Evolutionary conservation across 73 alveolate species (phyloP).

Genomic region (Paramecium pentaurelia): DNA sequence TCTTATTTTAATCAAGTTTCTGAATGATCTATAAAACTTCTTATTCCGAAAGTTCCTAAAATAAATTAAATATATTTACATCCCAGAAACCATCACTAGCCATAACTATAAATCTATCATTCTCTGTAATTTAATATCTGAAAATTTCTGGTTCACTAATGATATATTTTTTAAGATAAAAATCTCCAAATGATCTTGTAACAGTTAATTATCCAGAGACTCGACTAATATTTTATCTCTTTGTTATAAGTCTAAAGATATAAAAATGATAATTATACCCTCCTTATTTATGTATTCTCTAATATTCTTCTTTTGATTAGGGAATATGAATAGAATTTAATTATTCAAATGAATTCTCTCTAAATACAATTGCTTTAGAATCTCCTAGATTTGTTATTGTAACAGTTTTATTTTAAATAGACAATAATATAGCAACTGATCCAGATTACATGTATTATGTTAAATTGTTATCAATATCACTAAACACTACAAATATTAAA

Average conservation of each 20-base stretch:
- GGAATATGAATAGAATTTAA: neutral
- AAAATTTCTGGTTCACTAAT: neutral
- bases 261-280: neutral
- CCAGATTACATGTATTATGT: neutral
- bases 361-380: slow-evolving; percentile 7
- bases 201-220: neutral
- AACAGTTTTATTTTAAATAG: slow-evolving; percentile 37
- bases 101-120: slow-evolving; percentile 18
- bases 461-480: neutral
- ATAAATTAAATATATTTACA: neutral
- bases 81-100: slow-evolving; percentile 39
- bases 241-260: neutral
- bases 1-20: neutral
- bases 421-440: slow-evolving; percentile 8
- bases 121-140: neutral
- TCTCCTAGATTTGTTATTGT: slow-evolving; percentile 34
- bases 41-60: slow-evolving; percentile 41
- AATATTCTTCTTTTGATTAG: neutral
- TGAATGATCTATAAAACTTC: neutral
- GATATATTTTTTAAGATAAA: neutral
- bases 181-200: slow-evolving; percentile 41
- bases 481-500: neutral
- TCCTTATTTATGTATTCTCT: neutral
- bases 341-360: neutral
- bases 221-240: neutral